phyloP scores from a whole-genome alignment of 805 yeast genomes.

The Blastobotrys attinorum region DNA sequence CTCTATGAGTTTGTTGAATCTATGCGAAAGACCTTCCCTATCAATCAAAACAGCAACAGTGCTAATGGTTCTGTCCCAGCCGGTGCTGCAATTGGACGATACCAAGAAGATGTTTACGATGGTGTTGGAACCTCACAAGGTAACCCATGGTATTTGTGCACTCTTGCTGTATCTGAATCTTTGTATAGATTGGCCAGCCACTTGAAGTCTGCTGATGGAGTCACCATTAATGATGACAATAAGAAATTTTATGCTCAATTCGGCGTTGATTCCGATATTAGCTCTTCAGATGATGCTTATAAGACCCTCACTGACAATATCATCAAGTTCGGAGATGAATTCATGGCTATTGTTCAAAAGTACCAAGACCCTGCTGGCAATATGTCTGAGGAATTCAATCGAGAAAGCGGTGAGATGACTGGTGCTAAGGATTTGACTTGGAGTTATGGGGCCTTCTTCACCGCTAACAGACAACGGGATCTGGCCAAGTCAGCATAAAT shows the following conservation, averaged over 20 bases:
- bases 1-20: slow-evolving; percentile 52
- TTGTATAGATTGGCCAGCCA: slow-evolving; percentile 25
- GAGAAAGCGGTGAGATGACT: slow-evolving; percentile 70
- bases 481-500: too few relatives aligned
- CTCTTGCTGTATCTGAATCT: slow-evolving; percentile 29
- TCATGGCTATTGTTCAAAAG: slow-evolving; percentile 36
- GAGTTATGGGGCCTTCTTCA: slow-evolving; percentile 78
- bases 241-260: slow-evolving; percentile 15
- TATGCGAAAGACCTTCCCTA: slow-evolving; percentile 70
- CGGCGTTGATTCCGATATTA: slow-evolving; percentile 7
- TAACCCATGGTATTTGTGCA: slow-evolving; percentile 82
- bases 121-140: slow-evolving; percentile 69
- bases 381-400: slow-evolving; percentile 86
- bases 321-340: slow-evolving; percentile 40
- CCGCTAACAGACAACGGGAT: slow-evolving; percentile 33
- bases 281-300: slow-evolving; percentile 9
- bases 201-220: slow-evolving; percentile 16
- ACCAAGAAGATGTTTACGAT: slow-evolving; percentile 87
- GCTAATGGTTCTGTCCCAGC: slow-evolving; percentile 15
- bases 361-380: slow-evolving; percentile 54
- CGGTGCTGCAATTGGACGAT: slow-evolving; percentile 77
- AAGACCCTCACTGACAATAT: slow-evolving; percentile 14
- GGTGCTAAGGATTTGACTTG: slow-evolving; percentile 88
- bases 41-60: slow-evolving; percentile 37
- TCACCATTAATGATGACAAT: slow-evolving; percentile 9